Conservation (phyloP, 2,329 filamentous ascomycete genomes). For the Penicillium digitatum region DNA sequence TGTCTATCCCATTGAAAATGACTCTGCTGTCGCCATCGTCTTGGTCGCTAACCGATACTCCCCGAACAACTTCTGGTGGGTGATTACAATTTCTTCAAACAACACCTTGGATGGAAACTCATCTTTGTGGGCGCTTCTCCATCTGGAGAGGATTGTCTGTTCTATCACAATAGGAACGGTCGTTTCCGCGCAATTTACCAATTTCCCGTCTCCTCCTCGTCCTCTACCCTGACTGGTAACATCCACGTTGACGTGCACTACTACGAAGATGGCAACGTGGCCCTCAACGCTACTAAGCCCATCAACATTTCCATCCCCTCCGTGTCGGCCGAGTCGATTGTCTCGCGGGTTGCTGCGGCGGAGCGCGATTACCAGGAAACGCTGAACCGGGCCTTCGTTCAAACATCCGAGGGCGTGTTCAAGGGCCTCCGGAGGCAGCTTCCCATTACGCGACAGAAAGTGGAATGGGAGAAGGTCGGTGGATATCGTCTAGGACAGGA, state of each 20-base stretch:
- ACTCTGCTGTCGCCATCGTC: constrained; percentile 71
- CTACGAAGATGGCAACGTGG: constrained; percentile 98
- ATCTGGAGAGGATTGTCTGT: neutral
- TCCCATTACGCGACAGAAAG: constrained; percentile 95
- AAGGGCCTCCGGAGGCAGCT: constrained; percentile 88
- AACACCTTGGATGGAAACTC: neutral
- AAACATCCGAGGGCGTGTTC: constrained; percentile 88
- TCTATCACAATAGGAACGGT: constrained; percentile 65
- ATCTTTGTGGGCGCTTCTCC: neutral
- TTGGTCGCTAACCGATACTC: constrained; percentile 96
- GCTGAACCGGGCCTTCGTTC: constrained; percentile 83
- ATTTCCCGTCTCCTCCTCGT: constrained; percentile 61
- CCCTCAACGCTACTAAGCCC: constrained; percentile 82
- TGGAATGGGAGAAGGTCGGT: constrained; percentile 98
- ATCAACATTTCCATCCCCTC: constrained; percentile 60
- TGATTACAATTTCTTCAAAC: neutral
- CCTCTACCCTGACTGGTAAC: constrained; percentile 64
- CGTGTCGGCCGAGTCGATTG: constrained; percentile 64
- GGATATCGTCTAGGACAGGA: constrained; percentile 83
- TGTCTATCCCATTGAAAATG: constrained; percentile 74
- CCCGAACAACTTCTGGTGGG: constrained; percentile 92
- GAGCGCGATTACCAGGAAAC: constrained; percentile 97
- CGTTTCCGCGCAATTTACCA: constrained; percentile 90
- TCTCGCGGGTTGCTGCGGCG: constrained; percentile 69
- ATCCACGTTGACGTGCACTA: constrained; percentile 97